These are phyloP conservation scores for Diplodia scrobiculata DNA, from an alignment of 2,329 filamentous ascomycete species.

Conservation along the genomic window DNA sequence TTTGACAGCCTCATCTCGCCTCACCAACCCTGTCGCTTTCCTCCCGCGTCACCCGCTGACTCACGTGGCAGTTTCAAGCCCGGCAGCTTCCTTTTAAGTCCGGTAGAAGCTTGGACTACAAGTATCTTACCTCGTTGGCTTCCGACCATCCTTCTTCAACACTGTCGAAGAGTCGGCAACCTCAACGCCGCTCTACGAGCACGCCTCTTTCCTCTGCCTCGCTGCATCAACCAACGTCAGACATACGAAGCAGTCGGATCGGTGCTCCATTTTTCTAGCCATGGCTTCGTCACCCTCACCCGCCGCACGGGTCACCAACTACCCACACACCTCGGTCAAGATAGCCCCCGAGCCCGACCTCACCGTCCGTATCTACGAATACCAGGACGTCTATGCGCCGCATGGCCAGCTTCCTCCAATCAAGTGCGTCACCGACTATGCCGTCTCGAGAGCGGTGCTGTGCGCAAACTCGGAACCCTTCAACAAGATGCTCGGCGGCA, in stretches of 20 bases:
- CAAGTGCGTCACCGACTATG: not conserved
- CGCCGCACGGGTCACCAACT: not conserved
- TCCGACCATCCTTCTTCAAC: not conserved
- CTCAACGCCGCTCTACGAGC: not conserved
- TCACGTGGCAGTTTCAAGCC: not conserved
- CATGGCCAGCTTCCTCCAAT: not conserved
- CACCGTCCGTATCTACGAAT: slow-evolving; percentile 4
- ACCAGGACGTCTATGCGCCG: not conserved
- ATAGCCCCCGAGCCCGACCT: not conserved
- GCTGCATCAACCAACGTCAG: not conserved
- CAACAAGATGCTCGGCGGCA: not conserved
- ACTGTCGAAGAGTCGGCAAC: not conserved
- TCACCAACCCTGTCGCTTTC: too few species aligned
- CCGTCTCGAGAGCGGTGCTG: not conserved
- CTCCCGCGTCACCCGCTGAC: not conserved
- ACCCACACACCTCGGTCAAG: not conserved
- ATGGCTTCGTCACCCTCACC: slow-evolving; percentile 3
- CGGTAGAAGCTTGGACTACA: not conserved
- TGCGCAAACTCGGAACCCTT: not conserved
- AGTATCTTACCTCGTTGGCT: not conserved
- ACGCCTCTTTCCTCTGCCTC: not conserved
- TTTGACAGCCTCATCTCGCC: not conserved
- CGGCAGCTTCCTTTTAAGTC: not conserved
- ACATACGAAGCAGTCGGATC: not conserved
- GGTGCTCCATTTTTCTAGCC: too few species aligned